A percentile compares a stretch with the other conserved stretches of the same genome.
These are phyloP conservation scores for Sparassis latifolia DNA, from an alignment of 1,284 basidiomycete species.

Conservation along the genomic window DNA sequence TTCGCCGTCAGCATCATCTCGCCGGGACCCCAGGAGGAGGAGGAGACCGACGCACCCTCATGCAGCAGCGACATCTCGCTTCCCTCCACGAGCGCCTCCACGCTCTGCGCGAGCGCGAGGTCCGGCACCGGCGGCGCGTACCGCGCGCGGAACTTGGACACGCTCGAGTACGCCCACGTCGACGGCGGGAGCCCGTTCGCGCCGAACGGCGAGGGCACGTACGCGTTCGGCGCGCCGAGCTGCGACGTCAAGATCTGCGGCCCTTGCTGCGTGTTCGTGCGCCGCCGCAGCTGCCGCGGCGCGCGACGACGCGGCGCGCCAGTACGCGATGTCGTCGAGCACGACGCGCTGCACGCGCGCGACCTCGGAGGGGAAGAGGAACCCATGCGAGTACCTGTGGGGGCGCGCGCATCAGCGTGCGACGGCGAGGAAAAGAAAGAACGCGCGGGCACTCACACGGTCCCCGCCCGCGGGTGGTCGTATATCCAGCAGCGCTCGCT, in stretches of 20 bases:
- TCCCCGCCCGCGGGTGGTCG: constrained; percentile 91
- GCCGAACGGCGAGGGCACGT: constrained; percentile 13
- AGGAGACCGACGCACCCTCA: constrained; percentile 38
- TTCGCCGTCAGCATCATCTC: background rate
- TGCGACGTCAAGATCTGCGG: constrained; percentile 1
- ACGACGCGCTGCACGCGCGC: constrained; percentile 53
- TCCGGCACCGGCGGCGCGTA: constrained; percentile 71
- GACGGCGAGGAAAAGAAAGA: background rate
- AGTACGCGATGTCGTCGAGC: constrained; percentile 19
- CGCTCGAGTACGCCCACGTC: constrained; percentile 77
- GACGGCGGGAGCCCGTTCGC: constrained; percentile 36
- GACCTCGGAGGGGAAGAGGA: constrained; percentile 91
- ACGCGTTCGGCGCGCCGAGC: constrained; percentile 7
- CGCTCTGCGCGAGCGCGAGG: constrained; percentile 64
- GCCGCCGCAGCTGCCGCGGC: too few species aligned
- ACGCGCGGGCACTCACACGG: constrained; percentile 57
- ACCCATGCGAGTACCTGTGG: constrained; percentile 88
- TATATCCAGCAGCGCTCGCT: constrained; percentile 97
- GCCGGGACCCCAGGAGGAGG: background rate
- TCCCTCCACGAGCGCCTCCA: constrained; percentile 93
- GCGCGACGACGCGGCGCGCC: constrained; percentile 11
- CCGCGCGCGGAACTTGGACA: constrained; percentile 78
- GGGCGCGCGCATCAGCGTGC: constrained; percentile 8
- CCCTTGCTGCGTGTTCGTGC: constrained; percentile 3
- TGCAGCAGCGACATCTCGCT: constrained; percentile 68